These are phyloP conservation scores for Aspergillus bombycis DNA, from an alignment of 2,329 filamentous ascomycete species.

Conservation along the genomic window DNA sequence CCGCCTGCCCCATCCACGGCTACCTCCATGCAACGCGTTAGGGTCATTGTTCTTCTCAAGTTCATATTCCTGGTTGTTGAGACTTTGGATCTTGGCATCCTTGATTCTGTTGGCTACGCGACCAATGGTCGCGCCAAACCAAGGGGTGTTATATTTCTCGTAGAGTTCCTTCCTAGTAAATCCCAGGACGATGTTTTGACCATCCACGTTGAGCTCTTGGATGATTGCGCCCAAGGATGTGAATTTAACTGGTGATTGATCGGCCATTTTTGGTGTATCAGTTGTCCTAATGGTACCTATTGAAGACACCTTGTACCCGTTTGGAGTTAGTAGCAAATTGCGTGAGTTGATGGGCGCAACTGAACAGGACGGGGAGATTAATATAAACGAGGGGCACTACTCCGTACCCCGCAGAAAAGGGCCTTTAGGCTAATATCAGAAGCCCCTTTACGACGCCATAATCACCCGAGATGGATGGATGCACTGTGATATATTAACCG, in stretches of 20 bases:
- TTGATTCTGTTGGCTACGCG: conserved; percentile 79
- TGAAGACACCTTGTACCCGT: neutral
- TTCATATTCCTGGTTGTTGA: conserved; percentile 72
- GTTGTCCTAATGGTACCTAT: neutral
- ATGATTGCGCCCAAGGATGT: conserved; percentile 53
- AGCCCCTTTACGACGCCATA: neutral
- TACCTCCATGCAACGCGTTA: conserved; percentile 75
- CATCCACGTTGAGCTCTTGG: conserved; percentile 75
- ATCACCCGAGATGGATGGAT: neutral
- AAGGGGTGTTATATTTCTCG: conserved; percentile 72
- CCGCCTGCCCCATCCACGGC: conserved; percentile 64
- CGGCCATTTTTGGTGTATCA: conserved; percentile 13
- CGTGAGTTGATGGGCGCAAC: neutral
- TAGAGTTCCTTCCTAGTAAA: conserved; percentile 80
- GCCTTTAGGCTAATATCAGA: conserved; percentile 5
- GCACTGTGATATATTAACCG: neutral
- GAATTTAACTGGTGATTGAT: conserved; percentile 33
- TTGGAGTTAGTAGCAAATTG: neutral
- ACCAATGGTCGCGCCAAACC: conserved; percentile 93
- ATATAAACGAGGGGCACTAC: conserved; percentile 5
- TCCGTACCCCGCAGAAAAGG: conserved; percentile 1
- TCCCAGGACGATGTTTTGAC: conserved; percentile 83
- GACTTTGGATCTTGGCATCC: conserved; percentile 67
- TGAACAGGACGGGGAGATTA: neutral
- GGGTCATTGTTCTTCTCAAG: conserved; percentile 75